These are phyloP conservation scores for Chlorencoelia australis DNA, from an alignment of 2,329 filamentous ascomycete species.

Conservation along the genomic window DNA sequence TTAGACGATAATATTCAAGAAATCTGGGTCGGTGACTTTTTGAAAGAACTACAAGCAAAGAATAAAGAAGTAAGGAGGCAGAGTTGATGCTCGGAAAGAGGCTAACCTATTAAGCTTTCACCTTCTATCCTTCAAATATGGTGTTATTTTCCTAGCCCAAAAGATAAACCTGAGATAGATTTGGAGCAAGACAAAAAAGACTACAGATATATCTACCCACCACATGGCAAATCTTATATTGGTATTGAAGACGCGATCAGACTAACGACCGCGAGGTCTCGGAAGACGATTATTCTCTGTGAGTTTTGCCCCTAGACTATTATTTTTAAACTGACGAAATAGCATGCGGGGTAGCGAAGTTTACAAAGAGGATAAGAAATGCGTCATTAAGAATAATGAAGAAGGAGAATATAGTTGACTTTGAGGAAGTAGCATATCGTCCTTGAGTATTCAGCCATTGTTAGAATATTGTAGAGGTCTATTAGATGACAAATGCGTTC, in stretches of 20 bases:
- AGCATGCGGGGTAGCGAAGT: background rate
- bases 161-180: background rate
- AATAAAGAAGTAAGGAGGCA: background rate
- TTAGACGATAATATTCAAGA: slow-evolving; percentile 6
- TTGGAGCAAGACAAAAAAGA: background rate
- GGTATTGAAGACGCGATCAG: background rate
- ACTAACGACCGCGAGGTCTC: background rate
- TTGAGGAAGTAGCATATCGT: background rate
- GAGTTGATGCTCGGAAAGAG: background rate
- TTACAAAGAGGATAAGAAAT: background rate
- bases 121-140: background rate
- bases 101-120: background rate
- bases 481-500: no score
- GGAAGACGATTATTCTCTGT: background rate
- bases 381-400: background rate
- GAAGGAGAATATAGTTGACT: background rate
- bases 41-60: background rate
- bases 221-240: no score
- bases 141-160: background rate
- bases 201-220: no score
- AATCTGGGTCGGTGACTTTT: slow-evolving; percentile 2
- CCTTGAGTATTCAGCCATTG: no score
- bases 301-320: background rate
- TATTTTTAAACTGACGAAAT: background rate
- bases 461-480: no score